phyloP scores from a whole-genome alignment of 1,284 basidiomycete genomes.

The Trichosporon asahii region DNA sequence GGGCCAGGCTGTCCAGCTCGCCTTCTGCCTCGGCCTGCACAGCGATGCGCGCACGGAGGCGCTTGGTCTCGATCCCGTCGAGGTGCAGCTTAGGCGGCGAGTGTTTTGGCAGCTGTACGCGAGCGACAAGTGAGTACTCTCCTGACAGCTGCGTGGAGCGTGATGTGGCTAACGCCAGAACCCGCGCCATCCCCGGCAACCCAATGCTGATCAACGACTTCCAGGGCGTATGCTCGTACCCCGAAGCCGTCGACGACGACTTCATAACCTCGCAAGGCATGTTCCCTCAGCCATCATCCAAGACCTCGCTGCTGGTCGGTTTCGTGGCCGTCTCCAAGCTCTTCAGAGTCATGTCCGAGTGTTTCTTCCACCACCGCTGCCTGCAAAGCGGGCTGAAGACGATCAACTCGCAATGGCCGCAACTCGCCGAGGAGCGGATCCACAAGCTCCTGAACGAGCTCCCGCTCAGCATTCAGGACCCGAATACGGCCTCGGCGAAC shows the following conservation, averaged over 20 bases:
- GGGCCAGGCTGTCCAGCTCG: slow-evolving; percentile 48
- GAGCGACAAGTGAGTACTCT: slow-evolving; percentile 60
- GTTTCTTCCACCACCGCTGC: slow-evolving; percentile 49
- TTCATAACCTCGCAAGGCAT: slow-evolving; percentile 51
- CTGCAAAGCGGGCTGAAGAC: slow-evolving; percentile 29
- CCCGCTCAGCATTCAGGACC: slow-evolving; percentile 39
- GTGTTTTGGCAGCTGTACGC: slow-evolving; percentile 72
- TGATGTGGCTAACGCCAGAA: slow-evolving; percentile 28
- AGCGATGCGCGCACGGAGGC: slow-evolving; percentile 43
- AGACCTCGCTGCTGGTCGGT: slow-evolving; percentile 45
- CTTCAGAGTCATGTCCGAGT: slow-evolving; percentile 48
- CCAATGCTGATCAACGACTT: slow-evolving; percentile 52
- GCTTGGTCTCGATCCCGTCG: slow-evolving; percentile 43
- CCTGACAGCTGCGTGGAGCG: not conserved
- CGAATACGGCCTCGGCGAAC: slow-evolving; percentile 27
- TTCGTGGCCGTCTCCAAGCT: slow-evolving; percentile 47
- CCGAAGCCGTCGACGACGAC: slow-evolving; percentile 49
- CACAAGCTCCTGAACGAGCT: slow-evolving; percentile 39
- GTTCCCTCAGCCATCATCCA: slow-evolving; percentile 44
- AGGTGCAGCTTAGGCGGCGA: slow-evolving; percentile 45
- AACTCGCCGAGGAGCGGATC: slow-evolving; percentile 39
- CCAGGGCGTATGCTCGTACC: slow-evolving; percentile 47
- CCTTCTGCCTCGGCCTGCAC: slow-evolving; percentile 48
- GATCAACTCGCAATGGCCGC: slow-evolving; percentile 29
- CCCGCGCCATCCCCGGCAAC: slow-evolving; percentile 46